Base-by-base conservation (phyloP, 2,329 filamentous ascomycete species). In the Sarocladiaceae sp. region DNA sequence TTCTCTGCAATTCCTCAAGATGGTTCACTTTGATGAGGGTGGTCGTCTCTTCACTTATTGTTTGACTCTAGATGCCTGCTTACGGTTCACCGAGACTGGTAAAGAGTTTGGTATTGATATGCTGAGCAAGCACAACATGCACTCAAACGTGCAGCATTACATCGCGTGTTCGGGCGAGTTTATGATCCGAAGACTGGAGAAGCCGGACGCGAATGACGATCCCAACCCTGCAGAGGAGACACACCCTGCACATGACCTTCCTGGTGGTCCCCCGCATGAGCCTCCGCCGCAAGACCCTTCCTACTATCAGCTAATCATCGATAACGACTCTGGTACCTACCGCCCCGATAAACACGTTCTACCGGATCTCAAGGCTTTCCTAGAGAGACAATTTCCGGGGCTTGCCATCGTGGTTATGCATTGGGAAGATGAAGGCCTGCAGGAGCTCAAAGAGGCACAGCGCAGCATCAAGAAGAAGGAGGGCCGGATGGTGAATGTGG, bases 251-350 rank as follows among this genome's bases (percentile, higher is more conserved):
- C 55, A 72, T 2, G 64, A 74, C 3, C 39, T 74, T 2, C 62
- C 64, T 4, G 69, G 63, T n/a, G 76, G 68, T 0, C 73, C 72
- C 3, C 72, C 71, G 1, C 49, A 60, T 13, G 56, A 59, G 0
- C 50, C 63, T 0, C 73, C 72, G 3, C 74, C 70, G 0, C 53
- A 60, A 12, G 62, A 73, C 46, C 76, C 68, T n/a, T 58, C 62
- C 43, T 72, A 73, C 58, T 97, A 95, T 61, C 85, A 95, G 59
- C 76, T 97, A 7, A 72, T 93, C 51, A 96, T 97, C 57, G 91
- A 97, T 68, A 97, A 97, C 57, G 91, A 95, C 63, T 88, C 83
- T 45, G 91, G 91, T 10, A 97, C 91, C 0, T 97, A 97, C 62
- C 79, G 91, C 0, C 91, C 91, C 0, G 88, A 94, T 57, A 84